Evolutionary conservation across 768 basidiomycete species (phyloP).

Genomic region (Termitomyces sp.): DNA sequence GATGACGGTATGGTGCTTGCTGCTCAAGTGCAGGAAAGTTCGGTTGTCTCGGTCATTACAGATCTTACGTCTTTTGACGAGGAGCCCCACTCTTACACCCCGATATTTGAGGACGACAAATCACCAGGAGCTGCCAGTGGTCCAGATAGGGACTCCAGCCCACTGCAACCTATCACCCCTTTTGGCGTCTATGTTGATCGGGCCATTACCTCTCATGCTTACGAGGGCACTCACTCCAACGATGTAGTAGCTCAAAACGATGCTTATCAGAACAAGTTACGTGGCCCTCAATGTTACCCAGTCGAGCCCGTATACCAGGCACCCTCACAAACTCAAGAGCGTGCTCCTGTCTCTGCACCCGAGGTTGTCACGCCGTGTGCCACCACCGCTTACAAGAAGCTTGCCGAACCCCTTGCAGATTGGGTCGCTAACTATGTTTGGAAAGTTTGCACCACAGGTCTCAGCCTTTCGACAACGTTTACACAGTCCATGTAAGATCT

Average conservation of each 20-base stretch:
- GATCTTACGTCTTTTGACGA: slow-evolving; percentile 25
- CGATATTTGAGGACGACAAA: slow-evolving; percentile 56
- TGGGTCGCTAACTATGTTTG: slow-evolving; percentile 81
- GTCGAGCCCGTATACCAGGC: slow-evolving; percentile 21
- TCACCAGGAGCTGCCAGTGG: slow-evolving; percentile 52
- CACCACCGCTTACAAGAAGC: slow-evolving; percentile 59
- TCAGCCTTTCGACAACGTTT: slow-evolving; percentile 54
- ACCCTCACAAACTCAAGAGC: slow-evolving; percentile 34
- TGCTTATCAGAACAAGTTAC: slow-evolving; percentile 13
- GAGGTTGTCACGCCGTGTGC: slow-evolving; percentile 50
- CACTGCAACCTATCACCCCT: slow-evolving; percentile 71
- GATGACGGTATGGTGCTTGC: slow-evolving; percentile 28
- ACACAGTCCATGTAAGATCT: slow-evolving; percentile 50
- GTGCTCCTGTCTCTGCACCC: slow-evolving; percentile 35
- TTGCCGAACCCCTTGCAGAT: slow-evolving; percentile 73
- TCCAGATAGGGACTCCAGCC: slow-evolving; percentile 60
- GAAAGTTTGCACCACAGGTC: slow-evolving; percentile 77
- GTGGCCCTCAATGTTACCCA: slow-evolving; percentile 20
- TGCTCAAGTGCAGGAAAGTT: slow-evolving; percentile 16
- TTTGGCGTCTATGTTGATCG: slow-evolving; percentile 77
- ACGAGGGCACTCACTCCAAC: slow-evolving; percentile 4
- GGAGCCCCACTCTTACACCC: slow-evolving; percentile 48
- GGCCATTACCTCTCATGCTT: slow-evolving; percentile 46
- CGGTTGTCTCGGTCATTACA: slow-evolving; percentile 19
- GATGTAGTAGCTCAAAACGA: slow-evolving; percentile 11